phyloP scores from a whole-genome alignment of 371 early-diverging fungal genomes.

The Rhizopus arrhizus region DNA sequence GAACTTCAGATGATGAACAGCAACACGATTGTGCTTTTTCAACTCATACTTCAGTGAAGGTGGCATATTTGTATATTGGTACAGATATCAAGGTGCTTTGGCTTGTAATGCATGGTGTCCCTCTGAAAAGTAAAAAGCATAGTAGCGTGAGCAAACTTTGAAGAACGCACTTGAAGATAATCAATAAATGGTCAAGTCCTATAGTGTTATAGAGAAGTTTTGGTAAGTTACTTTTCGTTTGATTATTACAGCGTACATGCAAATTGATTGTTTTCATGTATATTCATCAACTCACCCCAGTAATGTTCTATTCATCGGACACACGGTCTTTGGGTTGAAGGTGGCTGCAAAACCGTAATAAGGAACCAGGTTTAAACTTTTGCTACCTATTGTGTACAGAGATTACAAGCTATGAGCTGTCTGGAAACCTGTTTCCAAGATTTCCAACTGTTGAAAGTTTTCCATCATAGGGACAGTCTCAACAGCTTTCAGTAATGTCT shows the following conservation, averaged over 20 bases:
- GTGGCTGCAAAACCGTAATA: slow-evolving; percentile 4
- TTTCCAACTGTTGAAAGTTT: too few relatives aligned
- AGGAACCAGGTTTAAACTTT: slow-evolving; percentile 4
- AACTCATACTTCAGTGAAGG: too few relatives aligned
- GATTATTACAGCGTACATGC: slow-evolving; percentile 6
- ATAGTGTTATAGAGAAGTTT: slow-evolving; percentile 4
- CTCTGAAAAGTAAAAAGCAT: slow-evolving; percentile 6
- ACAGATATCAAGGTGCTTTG: slow-evolving; percentile 6
- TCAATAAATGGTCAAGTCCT: slow-evolving; percentile 6
- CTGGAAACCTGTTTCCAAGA: slow-evolving; percentile 27
- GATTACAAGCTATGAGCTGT: slow-evolving; percentile 11
- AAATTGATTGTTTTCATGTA: too few relatives aligned
- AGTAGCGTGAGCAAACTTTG: slow-evolving; percentile 6
- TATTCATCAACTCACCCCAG: slow-evolving; percentile 3
- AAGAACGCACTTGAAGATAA: slow-evolving; percentile 6
- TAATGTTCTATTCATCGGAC: slow-evolving; percentile 3
- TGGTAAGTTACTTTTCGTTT: slow-evolving; percentile 6
- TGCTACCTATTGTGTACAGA: slow-evolving; percentile 5
- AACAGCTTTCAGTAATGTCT: slow-evolving; percentile 20
- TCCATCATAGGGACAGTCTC: too few relatives aligned
- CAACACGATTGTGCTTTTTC: too few relatives aligned
- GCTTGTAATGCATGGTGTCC: slow-evolving; percentile 3
- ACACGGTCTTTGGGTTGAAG: slow-evolving; percentile 4
- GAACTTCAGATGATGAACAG: too few relatives aligned
- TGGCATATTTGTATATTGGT: slow-evolving; percentile 6